phyloP scores from a whole-genome alignment of 441 rosid species.

The Geranium incanum region DNA sequence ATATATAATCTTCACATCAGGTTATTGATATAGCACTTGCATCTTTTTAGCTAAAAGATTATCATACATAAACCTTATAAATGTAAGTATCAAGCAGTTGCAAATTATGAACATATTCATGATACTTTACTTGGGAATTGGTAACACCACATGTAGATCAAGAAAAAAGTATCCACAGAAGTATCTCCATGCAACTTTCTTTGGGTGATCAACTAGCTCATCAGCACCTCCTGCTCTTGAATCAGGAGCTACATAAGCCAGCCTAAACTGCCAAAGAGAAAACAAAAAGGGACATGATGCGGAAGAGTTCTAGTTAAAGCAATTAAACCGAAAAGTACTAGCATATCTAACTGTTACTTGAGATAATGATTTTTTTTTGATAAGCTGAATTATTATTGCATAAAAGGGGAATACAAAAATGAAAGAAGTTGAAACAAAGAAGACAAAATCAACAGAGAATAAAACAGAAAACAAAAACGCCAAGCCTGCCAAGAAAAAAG shows the following conservation, averaged over 20 bases:
- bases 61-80: too few species aligned
- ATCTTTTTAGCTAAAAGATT: too few species aligned
- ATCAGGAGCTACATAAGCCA: conserved; percentile 82
- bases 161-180: conserved; percentile 44
- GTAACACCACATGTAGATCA: conserved; percentile 56
- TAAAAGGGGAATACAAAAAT: too few species aligned
- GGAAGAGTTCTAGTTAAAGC: not conserved
- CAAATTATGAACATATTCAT: conserved; percentile 8
- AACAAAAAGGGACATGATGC: not conserved
- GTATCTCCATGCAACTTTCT: conserved; percentile 55
- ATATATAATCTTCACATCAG: not conserved
- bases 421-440: too few species aligned
- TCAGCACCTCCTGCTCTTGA: conserved; percentile 78
- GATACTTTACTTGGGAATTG: conserved; percentile 66
- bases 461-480: too few species aligned
- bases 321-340: too few species aligned
- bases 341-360: too few species aligned
- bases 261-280: conserved; percentile 46
- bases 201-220: conserved; percentile 80
- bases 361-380: too few species aligned
- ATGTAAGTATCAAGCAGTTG: not conserved
- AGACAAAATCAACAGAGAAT: too few species aligned
- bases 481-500: too few species aligned
- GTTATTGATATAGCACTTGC: too few species aligned
- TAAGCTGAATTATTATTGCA: too few species aligned